Base-by-base conservation (phyloP, 306 rosid genomes). In the Comarum palustre region DNA sequence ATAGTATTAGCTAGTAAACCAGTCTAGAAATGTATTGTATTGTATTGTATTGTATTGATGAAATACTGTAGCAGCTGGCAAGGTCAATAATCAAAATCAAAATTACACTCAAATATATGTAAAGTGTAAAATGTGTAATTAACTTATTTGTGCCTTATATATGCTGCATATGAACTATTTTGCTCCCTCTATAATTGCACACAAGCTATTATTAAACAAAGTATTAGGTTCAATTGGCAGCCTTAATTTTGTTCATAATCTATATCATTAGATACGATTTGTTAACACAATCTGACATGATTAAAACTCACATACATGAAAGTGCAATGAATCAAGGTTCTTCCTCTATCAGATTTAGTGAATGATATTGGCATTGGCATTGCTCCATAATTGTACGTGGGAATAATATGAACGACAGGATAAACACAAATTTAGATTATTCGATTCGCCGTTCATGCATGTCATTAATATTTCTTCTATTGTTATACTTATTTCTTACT, bases 281-380 rank as follows among this genome's bases (percentile, higher is more conserved):
- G 31, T 39, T 25, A 63, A 52, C 77, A 77, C 19, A 70, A 51
- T 63, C 67, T 63, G 71, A 61, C 66, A 71, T 71, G 11, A 62
- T 61, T 70, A 39, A 39, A 36, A 36, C 5, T 29, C 31, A 29
- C 36, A 58, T 42, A 50, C 38, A 19, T 50, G 27, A 52, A 54
- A 25, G 29, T 39, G 15, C 65, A 62, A 25, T 32, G 50, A 76
- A 58, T 50, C 54, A 8, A 71, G 39, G 47, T 52, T 3, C 15
- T 19, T 34, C 32, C 11, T 13, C 65, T 24, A 46, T 52, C 51
- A 42, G 48, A 71, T 71, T 70, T 77, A 41, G 50, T 52, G 81
- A 39, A 71, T 51, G 66, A 15, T 48, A 34, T 32, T 29, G 66
- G n/a, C 38, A 34, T 32, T 75, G 66, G n/a, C 38, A 34, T 32